Conservation (phyloP, 1,284 basidiomycete species). For the Neolentinus lepideus region DNA sequence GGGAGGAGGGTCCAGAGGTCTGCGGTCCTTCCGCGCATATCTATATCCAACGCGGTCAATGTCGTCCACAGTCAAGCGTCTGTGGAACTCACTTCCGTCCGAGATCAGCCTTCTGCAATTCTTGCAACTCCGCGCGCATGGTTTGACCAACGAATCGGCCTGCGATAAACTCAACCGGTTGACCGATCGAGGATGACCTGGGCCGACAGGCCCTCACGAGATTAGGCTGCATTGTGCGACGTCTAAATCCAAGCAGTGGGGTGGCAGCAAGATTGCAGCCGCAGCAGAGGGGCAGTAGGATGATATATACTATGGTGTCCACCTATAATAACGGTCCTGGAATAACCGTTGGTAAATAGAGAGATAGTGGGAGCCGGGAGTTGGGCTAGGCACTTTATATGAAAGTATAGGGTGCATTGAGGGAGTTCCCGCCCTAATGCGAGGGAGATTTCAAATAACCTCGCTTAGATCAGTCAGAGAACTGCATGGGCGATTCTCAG, state of each 20-base stretch:
- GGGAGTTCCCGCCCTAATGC: background rate
- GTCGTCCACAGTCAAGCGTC: background rate
- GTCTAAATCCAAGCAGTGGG: background rate
- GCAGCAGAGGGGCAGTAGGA: background rate
- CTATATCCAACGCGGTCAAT: conserved; percentile 13
- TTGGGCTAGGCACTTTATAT: background rate
- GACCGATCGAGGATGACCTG: conserved; percentile 23
- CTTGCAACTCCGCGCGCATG: conserved; percentile 50
- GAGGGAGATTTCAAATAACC: background rate
- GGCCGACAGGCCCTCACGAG: background rate
- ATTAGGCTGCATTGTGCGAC: background rate
- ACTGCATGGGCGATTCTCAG: background rate
- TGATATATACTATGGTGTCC: background rate
- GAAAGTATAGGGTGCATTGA: background rate
- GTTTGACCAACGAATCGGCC: conserved; percentile 55
- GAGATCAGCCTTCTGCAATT: conserved; percentile 58
- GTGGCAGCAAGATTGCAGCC: background rate
- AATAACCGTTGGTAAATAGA: background rate
- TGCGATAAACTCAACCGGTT: conserved; percentile 42
- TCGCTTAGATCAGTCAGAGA: background rate
- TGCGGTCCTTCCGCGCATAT: conserved; percentile 32
- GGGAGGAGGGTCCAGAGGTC: conserved; percentile 35
- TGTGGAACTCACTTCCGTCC: conserved; percentile 41
- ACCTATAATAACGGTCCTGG: background rate
- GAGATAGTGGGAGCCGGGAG: background rate